These are phyloP conservation scores for Rhizomucor pusillus DNA, from an alignment of 371 early-diverging fungal genomes.

Conservation along the genomic window DNA sequence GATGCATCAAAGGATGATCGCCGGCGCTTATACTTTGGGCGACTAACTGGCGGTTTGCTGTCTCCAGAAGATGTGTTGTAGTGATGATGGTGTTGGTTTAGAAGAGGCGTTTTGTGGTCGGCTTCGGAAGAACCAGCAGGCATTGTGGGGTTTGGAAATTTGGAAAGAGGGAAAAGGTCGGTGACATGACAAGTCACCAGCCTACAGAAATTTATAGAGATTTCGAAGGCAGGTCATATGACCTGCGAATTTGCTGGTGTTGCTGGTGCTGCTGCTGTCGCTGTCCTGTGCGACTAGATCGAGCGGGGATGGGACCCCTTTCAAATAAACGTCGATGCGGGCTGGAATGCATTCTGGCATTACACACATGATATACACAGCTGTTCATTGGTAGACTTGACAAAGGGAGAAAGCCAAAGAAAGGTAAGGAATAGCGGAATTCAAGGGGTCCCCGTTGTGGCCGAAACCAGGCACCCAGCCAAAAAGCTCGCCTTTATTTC, in stretches of 20 bases:
- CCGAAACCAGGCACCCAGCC: no score
- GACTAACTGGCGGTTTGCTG: slow-evolving; percentile 27
- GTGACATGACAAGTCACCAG: neutral
- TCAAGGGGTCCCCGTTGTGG: no score
- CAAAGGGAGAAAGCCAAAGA: neutral
- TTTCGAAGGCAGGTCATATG: neutral
- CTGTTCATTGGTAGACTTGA: neutral
- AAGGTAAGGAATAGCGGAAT: no score
- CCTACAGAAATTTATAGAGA: neutral
- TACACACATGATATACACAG: neutral
- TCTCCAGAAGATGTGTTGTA: neutral
- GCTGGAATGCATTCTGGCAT: neutral
- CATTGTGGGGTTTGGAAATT: neutral
- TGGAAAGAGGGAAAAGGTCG: neutral
- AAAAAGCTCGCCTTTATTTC: no score
- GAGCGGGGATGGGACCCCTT: no score
- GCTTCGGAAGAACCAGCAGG: no score
- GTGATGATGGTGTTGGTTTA: neutral
- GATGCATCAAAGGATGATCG: slow-evolving; percentile 49
- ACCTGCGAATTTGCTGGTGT: no score
- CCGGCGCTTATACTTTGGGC: slow-evolving; percentile 36
- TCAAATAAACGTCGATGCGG: neutral
- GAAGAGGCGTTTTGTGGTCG: neutral
- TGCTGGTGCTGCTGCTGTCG: no score
- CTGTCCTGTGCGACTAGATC: no score